Percentiles rank a stretch among this genome's conserved stretches.
These are phyloP conservation scores for Fusarium bactridioides DNA, from an alignment of 2,329 filamentous ascomycete genomes.

Conservation along the genomic window DNA sequence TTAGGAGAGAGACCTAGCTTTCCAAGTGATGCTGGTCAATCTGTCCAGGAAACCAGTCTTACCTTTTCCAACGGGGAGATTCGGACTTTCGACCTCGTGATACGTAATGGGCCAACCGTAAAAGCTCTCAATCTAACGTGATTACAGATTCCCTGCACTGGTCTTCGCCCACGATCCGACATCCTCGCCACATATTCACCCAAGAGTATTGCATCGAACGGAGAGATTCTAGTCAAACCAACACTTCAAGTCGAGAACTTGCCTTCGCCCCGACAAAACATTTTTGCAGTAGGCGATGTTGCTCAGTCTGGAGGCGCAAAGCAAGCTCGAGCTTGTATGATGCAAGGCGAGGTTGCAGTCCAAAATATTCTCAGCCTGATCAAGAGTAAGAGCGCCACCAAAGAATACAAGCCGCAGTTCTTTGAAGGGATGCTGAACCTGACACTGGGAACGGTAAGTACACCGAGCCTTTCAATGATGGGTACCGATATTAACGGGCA, in stretches of 20 bases:
- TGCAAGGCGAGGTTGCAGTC: constrained; percentile 9
- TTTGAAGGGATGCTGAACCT: constrained; percentile 13
- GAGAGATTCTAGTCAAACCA: constrained; percentile 4
- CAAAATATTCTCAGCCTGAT: constrained; percentile 9
- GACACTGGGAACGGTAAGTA: constrained; percentile 14
- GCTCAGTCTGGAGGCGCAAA: constrained; percentile 20
- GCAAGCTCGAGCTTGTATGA: constrained; percentile 14
- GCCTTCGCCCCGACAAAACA: background rate
- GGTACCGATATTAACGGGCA: fast-evolving
- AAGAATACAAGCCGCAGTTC: background rate
- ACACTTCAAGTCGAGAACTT: constrained; percentile 12
- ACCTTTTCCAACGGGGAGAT: background rate
- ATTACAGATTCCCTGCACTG: constrained; percentile 22
- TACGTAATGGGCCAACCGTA: background rate
- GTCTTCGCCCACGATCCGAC: constrained; percentile 12
- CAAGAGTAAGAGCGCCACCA: background rate
- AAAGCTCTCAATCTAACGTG: fast-evolving
- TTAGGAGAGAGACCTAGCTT: background rate
- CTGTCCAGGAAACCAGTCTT: background rate
- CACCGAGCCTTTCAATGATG: fast-evolving
- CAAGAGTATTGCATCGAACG: background rate
- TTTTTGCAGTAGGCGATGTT: constrained; percentile 20
- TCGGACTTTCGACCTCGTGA: constrained; percentile 12
- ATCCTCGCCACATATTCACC: background rate
- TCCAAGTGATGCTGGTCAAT: background rate